Evolutionary conservation across 257 asterid species (phyloP).

Genomic region (Sherardia arvensis): DNA sequence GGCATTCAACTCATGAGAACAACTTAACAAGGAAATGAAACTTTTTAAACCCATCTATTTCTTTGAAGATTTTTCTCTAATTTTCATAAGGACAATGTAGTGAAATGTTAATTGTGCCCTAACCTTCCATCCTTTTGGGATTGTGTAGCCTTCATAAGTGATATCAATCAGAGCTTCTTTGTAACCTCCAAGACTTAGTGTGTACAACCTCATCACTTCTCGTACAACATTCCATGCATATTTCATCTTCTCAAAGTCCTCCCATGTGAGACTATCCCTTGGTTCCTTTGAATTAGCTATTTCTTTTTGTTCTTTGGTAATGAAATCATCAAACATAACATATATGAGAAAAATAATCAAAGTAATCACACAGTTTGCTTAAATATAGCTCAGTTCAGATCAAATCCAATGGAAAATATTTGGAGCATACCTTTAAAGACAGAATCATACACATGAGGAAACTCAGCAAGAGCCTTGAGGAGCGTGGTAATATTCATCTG

Average conservation of each 20-base stretch:
- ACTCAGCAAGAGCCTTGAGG: conserved; percentile 14
- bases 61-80: too few relatives aligned
- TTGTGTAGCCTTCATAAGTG: conserved; percentile 1
- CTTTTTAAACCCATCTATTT: too few relatives aligned
- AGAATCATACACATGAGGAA: conserved; percentile 11
- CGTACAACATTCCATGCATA: conserved; percentile 1
- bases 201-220: background rate
- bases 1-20: too few relatives aligned
- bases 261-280: background rate
- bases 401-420: background rate
- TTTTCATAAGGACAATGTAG: too few relatives aligned
- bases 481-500: conserved; percentile 9
- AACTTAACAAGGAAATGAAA: too few relatives aligned
- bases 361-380: too few relatives aligned
- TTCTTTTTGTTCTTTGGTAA: background rate
- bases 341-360: background rate
- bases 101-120: too few relatives aligned
- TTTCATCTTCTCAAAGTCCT: conserved; percentile 4
- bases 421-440: background rate
- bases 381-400: background rate
- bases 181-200: background rate
- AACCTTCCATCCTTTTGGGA: conserved; percentile 6
- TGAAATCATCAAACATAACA: background rate
- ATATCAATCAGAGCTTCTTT: conserved; percentile 4
- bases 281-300: background rate